Conservation (phyloP, 2,329 filamentous ascomycete species). For the Ciborinia camelliae region DNA sequence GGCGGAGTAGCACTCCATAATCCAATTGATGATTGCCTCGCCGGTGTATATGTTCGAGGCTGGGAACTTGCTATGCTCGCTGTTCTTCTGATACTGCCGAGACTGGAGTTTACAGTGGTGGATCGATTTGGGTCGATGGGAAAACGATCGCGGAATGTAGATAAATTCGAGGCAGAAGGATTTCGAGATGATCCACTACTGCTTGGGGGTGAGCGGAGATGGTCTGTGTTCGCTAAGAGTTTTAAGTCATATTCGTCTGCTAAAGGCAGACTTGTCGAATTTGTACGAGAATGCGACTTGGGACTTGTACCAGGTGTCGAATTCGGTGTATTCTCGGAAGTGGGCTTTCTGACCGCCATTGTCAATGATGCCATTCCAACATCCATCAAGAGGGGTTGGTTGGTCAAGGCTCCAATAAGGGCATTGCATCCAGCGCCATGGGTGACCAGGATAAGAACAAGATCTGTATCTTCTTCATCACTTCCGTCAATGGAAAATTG, state of each 20-base stretch:
- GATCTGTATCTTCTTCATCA: conserved; percentile 60
- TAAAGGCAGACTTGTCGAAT: conserved; percentile 43
- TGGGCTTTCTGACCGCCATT: conserved; percentile 67
- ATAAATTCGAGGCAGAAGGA: conserved; percentile 34
- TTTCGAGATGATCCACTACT: conserved; percentile 40
- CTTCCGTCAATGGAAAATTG: conserved; percentile 39
- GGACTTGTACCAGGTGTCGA: conserved; percentile 33
- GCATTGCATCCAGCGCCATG: conserved; percentile 97
- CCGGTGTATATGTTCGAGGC: conserved; percentile 29
- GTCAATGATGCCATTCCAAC: conserved; percentile 88
- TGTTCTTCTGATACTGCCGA: conserved; percentile 38
- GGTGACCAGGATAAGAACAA: conserved; percentile 83
- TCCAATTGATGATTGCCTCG: conserved; percentile 42
- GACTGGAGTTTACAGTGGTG: conserved; percentile 21
- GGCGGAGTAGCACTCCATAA: conserved; percentile 46
- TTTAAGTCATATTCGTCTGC: conserved; percentile 69
- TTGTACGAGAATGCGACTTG: conserved; percentile 41
- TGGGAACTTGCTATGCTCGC: conserved; percentile 30
- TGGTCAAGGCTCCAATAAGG: conserved; percentile 84
- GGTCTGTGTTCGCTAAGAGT: conserved; percentile 71
- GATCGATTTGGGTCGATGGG: conserved; percentile 21
- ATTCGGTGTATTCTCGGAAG: conserved; percentile 26
- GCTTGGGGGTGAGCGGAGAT: conserved; percentile 51
- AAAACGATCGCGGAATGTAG: conserved; percentile 33
- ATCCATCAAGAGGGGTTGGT: conserved; percentile 86